Conservation (phyloP, 371 early-diverging fungal species). For the Dinochytrium kinnereticum region DNA sequence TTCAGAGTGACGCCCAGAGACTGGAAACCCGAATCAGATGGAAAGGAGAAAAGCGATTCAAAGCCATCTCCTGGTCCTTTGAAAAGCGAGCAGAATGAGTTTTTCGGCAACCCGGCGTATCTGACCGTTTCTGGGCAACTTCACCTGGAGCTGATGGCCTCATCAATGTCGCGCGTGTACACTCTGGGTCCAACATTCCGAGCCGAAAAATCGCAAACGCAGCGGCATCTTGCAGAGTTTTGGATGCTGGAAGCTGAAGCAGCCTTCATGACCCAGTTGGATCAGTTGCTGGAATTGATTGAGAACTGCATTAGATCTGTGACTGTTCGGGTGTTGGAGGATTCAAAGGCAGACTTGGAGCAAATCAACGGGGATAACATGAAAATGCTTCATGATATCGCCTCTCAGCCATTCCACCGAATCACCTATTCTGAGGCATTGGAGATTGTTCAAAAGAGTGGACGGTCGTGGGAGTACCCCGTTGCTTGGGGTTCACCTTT, state of each 20-base stretch:
- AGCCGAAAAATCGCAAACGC: conserved; percentile 84
- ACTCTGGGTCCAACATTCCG: conserved; percentile 88
- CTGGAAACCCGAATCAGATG: neutral
- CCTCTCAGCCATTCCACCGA: conserved; percentile 65
- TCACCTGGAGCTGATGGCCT: conserved; percentile 82
- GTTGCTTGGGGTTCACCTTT: conserved; percentile 78
- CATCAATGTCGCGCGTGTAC: conserved; percentile 81
- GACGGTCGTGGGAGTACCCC: conserved; percentile 62
- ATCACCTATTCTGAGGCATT: conserved; percentile 88
- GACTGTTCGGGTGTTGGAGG: conserved; percentile 55
- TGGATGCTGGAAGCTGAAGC: conserved; percentile 96
- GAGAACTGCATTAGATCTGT: conserved; percentile 49
- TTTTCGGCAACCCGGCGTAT: conserved; percentile 78
- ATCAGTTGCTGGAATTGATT: conserved; percentile 50
- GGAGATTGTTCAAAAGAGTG: conserved; percentile 59
- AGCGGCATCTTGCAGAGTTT: conserved; percentile 91
- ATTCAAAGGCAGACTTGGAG: conserved; percentile 59
- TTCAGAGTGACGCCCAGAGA: conserved; percentile 54
- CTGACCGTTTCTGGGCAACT: conserved; percentile 91
- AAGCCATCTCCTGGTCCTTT: neutral
- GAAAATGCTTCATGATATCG: conserved; percentile 49
- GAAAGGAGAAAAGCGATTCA: neutral
- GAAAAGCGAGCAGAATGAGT: neutral
- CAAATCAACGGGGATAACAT: conserved; percentile 60
- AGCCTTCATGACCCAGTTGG: conserved; percentile 66